These are phyloP conservation scores for Cetradonia linearis DNA, from an alignment of 495 filamentous ascomycete species.

Conservation along the genomic window DNA sequence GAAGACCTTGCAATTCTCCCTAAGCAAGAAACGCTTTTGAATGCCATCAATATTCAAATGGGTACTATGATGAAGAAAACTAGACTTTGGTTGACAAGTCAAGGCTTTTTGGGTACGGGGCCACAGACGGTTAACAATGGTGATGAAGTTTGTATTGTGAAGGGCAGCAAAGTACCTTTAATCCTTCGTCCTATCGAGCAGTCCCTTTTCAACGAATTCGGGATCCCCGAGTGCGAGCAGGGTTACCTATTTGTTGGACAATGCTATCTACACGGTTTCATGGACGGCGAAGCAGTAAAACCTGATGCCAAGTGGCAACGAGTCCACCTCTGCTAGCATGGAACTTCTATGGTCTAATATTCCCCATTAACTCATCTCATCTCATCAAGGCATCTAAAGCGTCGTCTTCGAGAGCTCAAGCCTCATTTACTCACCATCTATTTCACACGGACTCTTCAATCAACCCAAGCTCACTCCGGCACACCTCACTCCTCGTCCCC, in stretches of 20 bases:
- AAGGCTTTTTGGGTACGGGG: not conserved
- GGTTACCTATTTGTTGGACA: not conserved
- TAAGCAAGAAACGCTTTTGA: too few species aligned
- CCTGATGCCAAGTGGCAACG: not conserved
- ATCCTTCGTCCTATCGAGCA: not conserved
- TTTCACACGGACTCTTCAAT: not conserved
- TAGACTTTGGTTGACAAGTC: not conserved
- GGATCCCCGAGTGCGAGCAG: not conserved
- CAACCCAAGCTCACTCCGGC: slow-evolving; percentile 26
- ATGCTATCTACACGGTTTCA: slow-evolving; percentile 1
- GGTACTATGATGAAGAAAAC: too few species aligned
- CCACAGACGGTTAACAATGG: not conserved
- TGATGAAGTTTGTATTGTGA: not conserved
- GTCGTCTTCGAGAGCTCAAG: not conserved
- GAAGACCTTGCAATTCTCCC: too few species aligned
- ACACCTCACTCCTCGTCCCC: slow-evolving; percentile 45
- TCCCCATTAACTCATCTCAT: not conserved
- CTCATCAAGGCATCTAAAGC: not conserved
- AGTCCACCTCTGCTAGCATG: not conserved
- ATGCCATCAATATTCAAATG: too few species aligned
- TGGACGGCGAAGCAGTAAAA: slow-evolving; percentile 5
- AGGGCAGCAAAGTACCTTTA: not conserved
- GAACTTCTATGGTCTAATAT: not conserved
- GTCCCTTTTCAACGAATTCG: too few species aligned
- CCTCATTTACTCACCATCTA: not conserved